Base-by-base conservation (phyloP, 2,329 filamentous ascomycete genomes). In the Seiridium cupressi region DNA sequence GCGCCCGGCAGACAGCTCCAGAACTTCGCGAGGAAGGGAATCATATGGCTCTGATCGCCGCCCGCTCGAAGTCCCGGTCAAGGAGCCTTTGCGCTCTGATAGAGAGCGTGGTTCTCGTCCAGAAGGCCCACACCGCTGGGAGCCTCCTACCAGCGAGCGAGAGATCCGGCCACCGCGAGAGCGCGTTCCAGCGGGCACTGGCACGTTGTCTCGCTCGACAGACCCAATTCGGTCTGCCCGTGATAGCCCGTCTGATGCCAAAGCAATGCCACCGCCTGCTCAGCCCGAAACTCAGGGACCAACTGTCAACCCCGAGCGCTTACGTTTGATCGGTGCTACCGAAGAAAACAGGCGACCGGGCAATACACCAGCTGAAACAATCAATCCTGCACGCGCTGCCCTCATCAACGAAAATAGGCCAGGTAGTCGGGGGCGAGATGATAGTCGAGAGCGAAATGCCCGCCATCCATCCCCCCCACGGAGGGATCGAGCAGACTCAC, bases 251-350 rank as follows among this genome's bases (percentile, higher is more conserved):
- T 58, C 63, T 8, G 62, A 71, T 36, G 57, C 72, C n/a, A 68
- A 75, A 11, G 65, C 73, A 9, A 64, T 73, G 44, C 62, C 68
- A 1, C 64, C 72, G 42, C 69, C 71, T 44, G 64, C 65, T 4
- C 68, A 72, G 36, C 60, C 63, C 3, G 69, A 73, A 8, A 11
- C 66, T 2, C 69, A 73, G 18, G 84, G 82, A 9, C 81, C 82
- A 6, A 73, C 75, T 7, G 81, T 86, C 66, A 85, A 86, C 62
- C 83, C 84, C 1, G 82, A 84, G 56, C 78, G 84, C 60, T 81
- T 83, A 36, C 78, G 82, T 7, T 72, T 83, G 4, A 78, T 84
- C 11, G 65, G 66, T 57, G 65, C 66, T 5, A 69, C 11, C 9
- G 34, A 36, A 1, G 49, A 53, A 8, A 18, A 35, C 49, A 53